A percentile compares a stretch with the other conserved stretches of the same genome.
Evolutionary conservation across 805 yeast species (phyloP).

Genomic region (Wickerhamiella musiphila): DNA sequence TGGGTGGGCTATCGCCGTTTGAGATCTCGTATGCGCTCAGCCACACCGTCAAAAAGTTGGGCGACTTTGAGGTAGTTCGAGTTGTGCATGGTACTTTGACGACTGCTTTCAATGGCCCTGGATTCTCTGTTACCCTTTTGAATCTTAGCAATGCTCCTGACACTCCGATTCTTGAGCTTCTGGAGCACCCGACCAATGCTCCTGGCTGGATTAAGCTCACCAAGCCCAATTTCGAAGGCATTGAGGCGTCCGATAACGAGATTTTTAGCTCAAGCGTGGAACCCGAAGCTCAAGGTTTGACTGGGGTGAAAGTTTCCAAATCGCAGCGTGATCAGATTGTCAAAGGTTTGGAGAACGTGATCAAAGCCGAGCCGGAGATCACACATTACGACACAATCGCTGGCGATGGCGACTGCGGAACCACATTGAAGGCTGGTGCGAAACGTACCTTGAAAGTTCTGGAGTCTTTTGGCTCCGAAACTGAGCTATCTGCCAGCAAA

Average conservation of each 20-base stretch:
- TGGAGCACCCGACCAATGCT: conserved; percentile 62
- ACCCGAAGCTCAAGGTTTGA: conserved; percentile 21
- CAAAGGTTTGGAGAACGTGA: conserved; percentile 23
- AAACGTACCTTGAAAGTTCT: conserved; percentile 46
- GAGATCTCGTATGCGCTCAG: conserved; percentile 61
- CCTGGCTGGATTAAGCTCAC: conserved; percentile 51
- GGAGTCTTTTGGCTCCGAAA: conserved; percentile 16
- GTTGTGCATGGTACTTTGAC: conserved; percentile 62
- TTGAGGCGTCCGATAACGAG: conserved; percentile 4
- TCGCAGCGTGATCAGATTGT: conserved; percentile 32
- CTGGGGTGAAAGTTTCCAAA: conserved; percentile 17
- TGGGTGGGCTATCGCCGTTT: conserved; percentile 77
- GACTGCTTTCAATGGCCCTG: conserved; percentile 84
- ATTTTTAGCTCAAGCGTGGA: conserved; percentile 18
- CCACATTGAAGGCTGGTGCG: conserved; percentile 72
- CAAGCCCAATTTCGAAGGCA: conserved; percentile 7
- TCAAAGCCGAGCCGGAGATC: conserved; percentile 62
- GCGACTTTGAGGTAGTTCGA: conserved; percentile 30
- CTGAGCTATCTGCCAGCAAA: conserved; percentile 22
- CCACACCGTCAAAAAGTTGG: conserved; percentile 33
- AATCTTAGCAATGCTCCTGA: conserved; percentile 41
- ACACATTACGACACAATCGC: conserved; percentile 76
- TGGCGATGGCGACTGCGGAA: conserved; percentile 97
- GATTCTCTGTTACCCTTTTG: conserved; percentile 69
- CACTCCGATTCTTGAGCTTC: conserved; percentile 31